A percentile compares a stretch with the other conserved stretches of the same genome.
phyloP scores from a whole-genome alignment of 192 early-diverging fungal species.

The Pecoramyces ruminantium region DNA sequence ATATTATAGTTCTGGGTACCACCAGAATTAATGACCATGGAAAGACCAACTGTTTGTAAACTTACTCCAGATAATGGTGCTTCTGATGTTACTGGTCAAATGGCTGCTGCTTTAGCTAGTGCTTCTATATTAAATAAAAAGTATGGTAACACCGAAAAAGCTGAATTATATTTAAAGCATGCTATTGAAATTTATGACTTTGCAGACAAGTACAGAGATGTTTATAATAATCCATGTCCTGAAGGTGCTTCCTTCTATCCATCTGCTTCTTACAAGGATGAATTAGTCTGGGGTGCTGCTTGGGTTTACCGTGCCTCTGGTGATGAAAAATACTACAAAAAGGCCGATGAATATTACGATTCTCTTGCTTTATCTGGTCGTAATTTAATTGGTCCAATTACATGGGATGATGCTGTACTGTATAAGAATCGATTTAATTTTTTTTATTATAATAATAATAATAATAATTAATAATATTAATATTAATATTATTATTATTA shows the following conservation, averaged over 20 bases:
- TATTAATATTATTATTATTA: no score
- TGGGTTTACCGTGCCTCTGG: conserved; percentile 36
- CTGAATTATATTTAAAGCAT: conserved; percentile 13
- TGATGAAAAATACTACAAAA: conserved; percentile 16
- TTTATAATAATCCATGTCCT: conserved; percentile 19
- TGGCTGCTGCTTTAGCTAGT: conserved; percentile 34
- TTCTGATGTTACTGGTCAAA: conserved; percentile 27
- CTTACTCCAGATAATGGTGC: not conserved
- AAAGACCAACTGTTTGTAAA: not conserved
- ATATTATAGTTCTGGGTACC: not conserved
- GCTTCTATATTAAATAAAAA: conserved; percentile 17
- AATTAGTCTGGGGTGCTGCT: conserved; percentile 31
- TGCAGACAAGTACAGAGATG: conserved; percentile 22
- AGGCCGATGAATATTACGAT: conserved; percentile 15
- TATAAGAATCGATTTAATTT: no score
- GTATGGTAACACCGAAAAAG: not conserved
- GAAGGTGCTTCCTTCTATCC: conserved; percentile 16
- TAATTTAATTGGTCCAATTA: conserved; percentile 33
- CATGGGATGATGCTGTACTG: conserved; percentile 18
- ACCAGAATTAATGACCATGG: not conserved
- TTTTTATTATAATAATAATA: no score
- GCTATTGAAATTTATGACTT: conserved; percentile 22
- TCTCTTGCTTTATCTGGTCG: conserved; percentile 9
- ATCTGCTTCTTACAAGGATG: conserved; percentile 17
- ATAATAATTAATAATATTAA: no score